phyloP scores from a whole-genome alignment of 805 yeast species.

The Ogataea trehaloabstinens region DNA sequence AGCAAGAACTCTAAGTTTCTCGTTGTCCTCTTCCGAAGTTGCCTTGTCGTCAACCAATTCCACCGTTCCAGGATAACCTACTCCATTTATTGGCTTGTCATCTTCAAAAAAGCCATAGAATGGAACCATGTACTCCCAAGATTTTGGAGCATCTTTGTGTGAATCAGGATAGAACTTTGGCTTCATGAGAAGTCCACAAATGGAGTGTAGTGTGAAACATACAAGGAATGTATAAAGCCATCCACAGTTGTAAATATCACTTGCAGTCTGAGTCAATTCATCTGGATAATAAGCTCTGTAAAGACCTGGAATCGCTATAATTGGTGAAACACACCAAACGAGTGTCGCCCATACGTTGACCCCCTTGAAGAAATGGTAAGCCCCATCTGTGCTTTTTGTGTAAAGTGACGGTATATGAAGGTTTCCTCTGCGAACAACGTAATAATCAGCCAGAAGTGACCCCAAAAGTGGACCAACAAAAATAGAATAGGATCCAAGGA shows the following conservation, averaged over 20 bases:
- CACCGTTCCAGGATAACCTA: conserved; percentile 17
- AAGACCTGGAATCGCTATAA: conserved; percentile 25
- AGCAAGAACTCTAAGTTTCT: conserved; percentile 10
- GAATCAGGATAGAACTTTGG: conserved; percentile 20
- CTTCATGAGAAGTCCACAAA: conserved; percentile 12
- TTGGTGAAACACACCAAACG: conserved; percentile 18
- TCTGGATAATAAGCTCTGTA: conserved; percentile 23
- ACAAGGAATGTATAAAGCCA: conserved; percentile 19
- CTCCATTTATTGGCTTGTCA: conserved; percentile 21
- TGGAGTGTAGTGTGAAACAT: conserved; percentile 12
- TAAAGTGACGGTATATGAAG: conserved; percentile 15
- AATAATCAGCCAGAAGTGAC: conserved; percentile 15
- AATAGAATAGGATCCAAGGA: conserved; percentile 18
- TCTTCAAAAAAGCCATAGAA: conserved; percentile 23
- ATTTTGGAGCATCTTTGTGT: conserved; percentile 19
- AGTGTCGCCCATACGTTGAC: conserved; percentile 14
- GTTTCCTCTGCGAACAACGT: conserved; percentile 16
- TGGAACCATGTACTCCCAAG: conserved; percentile 20
- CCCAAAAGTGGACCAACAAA: conserved; percentile 20
- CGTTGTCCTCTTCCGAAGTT: conserved; percentile 5
- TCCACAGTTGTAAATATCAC: conserved; percentile 19
- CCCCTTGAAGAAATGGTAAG: conserved; percentile 15
- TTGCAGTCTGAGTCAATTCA: conserved; percentile 12
- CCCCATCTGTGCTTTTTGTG: conserved; percentile 11
- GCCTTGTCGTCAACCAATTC: conserved; percentile 8